Percentiles rank a stretch among this genome's conserved stretches.
Conservation (phyloP, 768 basidiomycete species). For the Mycena amicta region DNA sequence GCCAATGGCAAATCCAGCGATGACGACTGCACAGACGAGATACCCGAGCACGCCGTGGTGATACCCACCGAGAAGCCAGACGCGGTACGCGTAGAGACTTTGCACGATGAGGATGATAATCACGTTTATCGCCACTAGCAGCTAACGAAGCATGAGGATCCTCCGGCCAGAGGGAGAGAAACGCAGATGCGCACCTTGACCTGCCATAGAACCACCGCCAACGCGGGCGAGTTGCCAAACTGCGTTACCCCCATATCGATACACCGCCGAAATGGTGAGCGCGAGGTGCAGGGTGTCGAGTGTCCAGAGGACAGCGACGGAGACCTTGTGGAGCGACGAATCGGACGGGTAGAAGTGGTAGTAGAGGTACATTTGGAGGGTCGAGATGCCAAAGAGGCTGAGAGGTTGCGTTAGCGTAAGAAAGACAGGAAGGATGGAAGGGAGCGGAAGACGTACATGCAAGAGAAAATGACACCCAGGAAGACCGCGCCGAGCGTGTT, state of each 20-base stretch:
- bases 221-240: slow-evolving; percentile 33
- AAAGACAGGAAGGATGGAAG: neutral
- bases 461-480: slow-evolving; percentile 11
- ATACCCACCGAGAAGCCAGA: slow-evolving; percentile 47
- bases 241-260: slow-evolving; percentile 38
- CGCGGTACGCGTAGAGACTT: slow-evolving; percentile 47
- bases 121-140: slow-evolving; percentile 47
- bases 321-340: slow-evolving; percentile 5
- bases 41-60: slow-evolving; percentile 41
- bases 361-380: slow-evolving; percentile 20
- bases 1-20: slow-evolving; percentile 33
- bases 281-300: slow-evolving; percentile 28
- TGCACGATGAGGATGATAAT: slow-evolving; percentile 48
- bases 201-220: slow-evolving; percentile 31
- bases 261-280: slow-evolving; percentile 38
- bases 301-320: neutral
- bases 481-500: slow-evolving; percentile 21
- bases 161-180: too few relatives aligned
- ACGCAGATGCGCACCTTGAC: slow-evolving; percentile 30
- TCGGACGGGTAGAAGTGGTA: slow-evolving; percentile 20
- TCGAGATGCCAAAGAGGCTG: slow-evolving; percentile 19
- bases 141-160: too few relatives aligned
- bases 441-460: slow-evolving; percentile 10
- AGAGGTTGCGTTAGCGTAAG: neutral
- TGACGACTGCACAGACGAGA: slow-evolving; percentile 37